Base-by-base conservation (phyloP, 1,284 basidiomycete species). In the Quambalaria eucalypti region DNA sequence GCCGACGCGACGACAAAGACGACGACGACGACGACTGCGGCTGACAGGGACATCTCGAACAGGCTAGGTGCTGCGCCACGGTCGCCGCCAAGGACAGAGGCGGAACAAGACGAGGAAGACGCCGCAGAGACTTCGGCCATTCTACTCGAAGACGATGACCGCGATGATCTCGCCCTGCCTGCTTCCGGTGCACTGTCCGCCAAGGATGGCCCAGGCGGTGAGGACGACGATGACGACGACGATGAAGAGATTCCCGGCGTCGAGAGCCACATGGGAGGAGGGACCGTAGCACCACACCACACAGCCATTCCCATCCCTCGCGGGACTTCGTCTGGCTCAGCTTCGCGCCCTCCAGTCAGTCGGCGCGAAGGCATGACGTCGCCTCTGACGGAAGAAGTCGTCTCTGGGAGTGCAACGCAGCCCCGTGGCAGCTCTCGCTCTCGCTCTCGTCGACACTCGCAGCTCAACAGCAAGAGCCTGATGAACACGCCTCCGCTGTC, bases 161-260 rank as follows among this genome's bases (percentile, higher is more conserved):
- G 51, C 14, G 57, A 55, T 8, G 57, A 50, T 4, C 16, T 46
- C 47, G 36, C 51, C 5, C 31, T 42, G 33, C 62, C 66, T 4
- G 12, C 50, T 2, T 64, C 65, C 8, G 53, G 55, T 2, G 16
- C 56, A 26, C 67, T 62, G 25, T 61, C 61, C 12, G 61, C 65
- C 7, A 14, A 21, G 36, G 21, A 39, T 21, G n/a, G n/a, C n/a
- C n/a, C n/a, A n/a, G 16, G 16, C 10, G 36, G 36, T n/a, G 36
- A 14, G 16, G 36, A 39, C 21, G 36, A n/a, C 4, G 47, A 55
- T 28, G 61, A 48, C 21, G 57, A 42, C 7, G 33, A 59, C 31
- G 67, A 65, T 36, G 67, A 68, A 46, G 67, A 68, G 48, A 68
- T 68, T 23, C 67, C 66, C 16, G 65, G 59, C 7, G 56, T 68